Conservation (phyloP, 345 rosid species). For the Barbarea vulgaris region DNA sequence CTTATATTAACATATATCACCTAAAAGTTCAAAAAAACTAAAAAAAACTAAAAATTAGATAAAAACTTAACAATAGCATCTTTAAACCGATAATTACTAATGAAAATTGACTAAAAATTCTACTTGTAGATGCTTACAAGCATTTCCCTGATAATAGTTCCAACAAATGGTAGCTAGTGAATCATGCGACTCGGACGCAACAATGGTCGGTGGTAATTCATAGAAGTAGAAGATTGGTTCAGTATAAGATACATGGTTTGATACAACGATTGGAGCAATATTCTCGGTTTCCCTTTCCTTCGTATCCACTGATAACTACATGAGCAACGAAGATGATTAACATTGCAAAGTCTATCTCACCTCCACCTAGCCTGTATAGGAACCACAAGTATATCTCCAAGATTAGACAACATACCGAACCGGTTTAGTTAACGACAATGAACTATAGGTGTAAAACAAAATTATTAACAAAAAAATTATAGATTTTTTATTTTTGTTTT, state of each 20-base stretch:
- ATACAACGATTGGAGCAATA: slow-evolving; percentile 86
- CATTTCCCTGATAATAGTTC: slow-evolving; percentile 98
- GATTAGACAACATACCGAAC: no score
- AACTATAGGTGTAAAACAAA: no score
- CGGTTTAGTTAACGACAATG: no score
- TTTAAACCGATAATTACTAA: not conserved
- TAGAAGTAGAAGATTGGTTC: slow-evolving; percentile 96
- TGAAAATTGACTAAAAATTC: not conserved
- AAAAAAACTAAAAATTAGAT: not conserved
- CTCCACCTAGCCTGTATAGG: no score
- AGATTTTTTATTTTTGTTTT: no score
- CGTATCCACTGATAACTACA: slow-evolving; percentile 95
- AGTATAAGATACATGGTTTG: slow-evolving; percentile 87
- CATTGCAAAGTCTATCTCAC: not conserved
- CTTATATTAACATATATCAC: slow-evolving; percentile 95
- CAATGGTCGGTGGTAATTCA: slow-evolving; percentile 91
- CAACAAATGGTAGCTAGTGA: slow-evolving; percentile 87
- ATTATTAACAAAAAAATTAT: no score
- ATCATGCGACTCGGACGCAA: slow-evolving; percentile 92
- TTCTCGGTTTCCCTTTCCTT: slow-evolving; percentile 86
- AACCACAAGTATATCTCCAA: no score
- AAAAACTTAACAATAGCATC: not conserved
- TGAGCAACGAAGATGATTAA: not conserved
- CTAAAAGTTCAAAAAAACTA: no score
- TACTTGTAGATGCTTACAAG: slow-evolving; percentile 52